Evolutionary conservation across 768 basidiomycete genomes (phyloP), one percentile per base, ranked within the genome.

Genomic region (Lactifluus piperatus): DNA sequence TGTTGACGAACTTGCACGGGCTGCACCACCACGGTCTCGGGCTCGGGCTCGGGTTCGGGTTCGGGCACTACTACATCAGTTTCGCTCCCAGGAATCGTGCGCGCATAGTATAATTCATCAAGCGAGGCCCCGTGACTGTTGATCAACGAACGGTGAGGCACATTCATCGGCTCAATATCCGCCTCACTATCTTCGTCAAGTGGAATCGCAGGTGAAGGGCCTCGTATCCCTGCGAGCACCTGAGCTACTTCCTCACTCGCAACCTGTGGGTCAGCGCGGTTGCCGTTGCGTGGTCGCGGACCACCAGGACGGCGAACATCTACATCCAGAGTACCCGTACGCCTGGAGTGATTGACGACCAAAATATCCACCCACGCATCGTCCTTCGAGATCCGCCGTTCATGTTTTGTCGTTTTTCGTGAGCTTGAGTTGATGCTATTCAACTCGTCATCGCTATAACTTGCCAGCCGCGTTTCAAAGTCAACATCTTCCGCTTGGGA

Each of bases 221-320:
- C n/a, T n/a, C n/a, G n/a, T n/a, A n/a, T n/a, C n/a, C n/a, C n/a
- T n/a, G 88, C 86, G 43, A 89, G 75, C 16, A 82, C 88, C 72
- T 83, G 76, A 1, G 83, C 86, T 4, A 86, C 81, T 69, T 91
- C 88, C 69, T 82, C 74, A 58, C 86, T 84, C 8, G 82, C 88
- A 32, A 85, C 67, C 60, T 88, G 89, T 0, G 88, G 86, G 65
- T 90, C 88, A 11, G 67, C 75, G 66, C 73, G 73, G 37, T 69
- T 74, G 54, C 68, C 75, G 64, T 72, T 73, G 16, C 71, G 60
- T 1, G 64, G 65, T 56, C 64, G 70, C 56, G 50, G 65, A 50
- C 65, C 69, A 65, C 54, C 65, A 2, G 64, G 53, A 18, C 54
- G 52, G 5, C 68, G 65, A 60, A 70, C 30, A 37, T 77, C 76